phyloP scores from a whole-genome alignment of 306 rosid species.

The Cicer pinnatifidum region DNA sequence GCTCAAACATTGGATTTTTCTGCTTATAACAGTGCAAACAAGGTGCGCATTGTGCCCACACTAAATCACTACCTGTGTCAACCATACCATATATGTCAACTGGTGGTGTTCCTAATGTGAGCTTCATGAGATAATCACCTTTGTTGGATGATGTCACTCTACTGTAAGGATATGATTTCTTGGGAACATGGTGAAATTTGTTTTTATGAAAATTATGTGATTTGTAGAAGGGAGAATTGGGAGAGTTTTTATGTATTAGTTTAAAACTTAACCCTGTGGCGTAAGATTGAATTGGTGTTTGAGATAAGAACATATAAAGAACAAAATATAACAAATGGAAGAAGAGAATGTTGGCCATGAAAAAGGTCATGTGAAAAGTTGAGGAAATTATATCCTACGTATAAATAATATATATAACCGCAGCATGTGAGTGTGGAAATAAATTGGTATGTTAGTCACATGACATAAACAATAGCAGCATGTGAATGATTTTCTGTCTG shows the following conservation, averaged over 20 bases:
- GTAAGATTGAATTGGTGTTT: slow-evolving; percentile 39
- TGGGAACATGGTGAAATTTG: slow-evolving; percentile 19
- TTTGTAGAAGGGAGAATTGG: slow-evolving; percentile 43
- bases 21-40: slow-evolving; percentile 56
- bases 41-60: slow-evolving; percentile 68
- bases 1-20: slow-evolving; percentile 52
- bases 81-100: slow-evolving; percentile 54
- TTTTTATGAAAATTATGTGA: not conserved
- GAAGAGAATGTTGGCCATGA: slow-evolving; percentile 50
- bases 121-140: slow-evolving; percentile 60
- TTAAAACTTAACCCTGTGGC: slow-evolving; percentile 48
- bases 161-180: slow-evolving; percentile 40
- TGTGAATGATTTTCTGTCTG: slow-evolving; percentile 44
- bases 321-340: slow-evolving; percentile 29
- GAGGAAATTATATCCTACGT: slow-evolving; percentile 7
- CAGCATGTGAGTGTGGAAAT: slow-evolving; percentile 36
- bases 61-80: slow-evolving; percentile 68
- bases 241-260: slow-evolving; percentile 44
- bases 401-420: not conserved
- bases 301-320: slow-evolving; percentile 24
- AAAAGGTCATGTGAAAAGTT: slow-evolving; percentile 34
- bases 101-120: slow-evolving; percentile 64
- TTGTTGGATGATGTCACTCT: slow-evolving; percentile 52
- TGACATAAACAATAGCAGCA: slow-evolving; percentile 43
- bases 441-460: slow-evolving; percentile 45